Percentiles rank a stretch among this genome's conserved stretches.
These are phyloP conservation scores for Naganishia sp. DNA, from an alignment of 1,284 basidiomycete species.

Conservation along the genomic window DNA sequence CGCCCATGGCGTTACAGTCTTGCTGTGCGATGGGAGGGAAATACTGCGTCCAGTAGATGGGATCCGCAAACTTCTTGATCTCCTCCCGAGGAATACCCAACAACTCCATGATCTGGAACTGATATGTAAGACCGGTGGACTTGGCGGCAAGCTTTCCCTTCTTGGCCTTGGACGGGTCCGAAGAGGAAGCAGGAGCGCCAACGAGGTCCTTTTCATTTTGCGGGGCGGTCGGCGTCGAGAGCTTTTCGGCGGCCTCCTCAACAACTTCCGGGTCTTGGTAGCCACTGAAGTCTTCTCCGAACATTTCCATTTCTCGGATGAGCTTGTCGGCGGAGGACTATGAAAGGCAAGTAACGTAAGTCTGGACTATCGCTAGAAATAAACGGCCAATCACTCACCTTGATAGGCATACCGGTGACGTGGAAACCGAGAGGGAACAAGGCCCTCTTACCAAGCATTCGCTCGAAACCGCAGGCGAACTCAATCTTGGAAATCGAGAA, in stretches of 20 bases:
- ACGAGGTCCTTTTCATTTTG: conserved; percentile 41
- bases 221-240: conserved; percentile 29
- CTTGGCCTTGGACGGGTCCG: conserved; percentile 70
- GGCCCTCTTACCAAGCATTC: conserved; percentile 91
- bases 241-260: conserved; percentile 31
- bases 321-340: conserved; percentile 96
- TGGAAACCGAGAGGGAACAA: conserved; percentile 96
- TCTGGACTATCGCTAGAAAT: not conserved
- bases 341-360: not conserved
- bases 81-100: conserved; percentile 83
- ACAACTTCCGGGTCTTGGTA: conserved; percentile 57
- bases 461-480: conserved; percentile 91
- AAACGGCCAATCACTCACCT: conserved; percentile 61
- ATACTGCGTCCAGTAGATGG: conserved; percentile 86
- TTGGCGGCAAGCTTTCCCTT: conserved; percentile 96
- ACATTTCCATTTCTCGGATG: conserved; percentile 94
- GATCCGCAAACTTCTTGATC: conserved; percentile 95
- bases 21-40: conserved; percentile 91
- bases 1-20: conserved; percentile 84
- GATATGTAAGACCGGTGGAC: conserved; percentile 89
- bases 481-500: conserved; percentile 99
- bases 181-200: conserved; percentile 41
- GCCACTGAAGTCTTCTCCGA: conserved; percentile 84
- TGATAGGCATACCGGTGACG: conserved; percentile 98
- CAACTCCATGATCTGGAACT: conserved; percentile 98